Evolutionary conservation across 2,329 filamentous ascomycete species (phyloP).

Genomic region (Aspergillus neoniger): DNA sequence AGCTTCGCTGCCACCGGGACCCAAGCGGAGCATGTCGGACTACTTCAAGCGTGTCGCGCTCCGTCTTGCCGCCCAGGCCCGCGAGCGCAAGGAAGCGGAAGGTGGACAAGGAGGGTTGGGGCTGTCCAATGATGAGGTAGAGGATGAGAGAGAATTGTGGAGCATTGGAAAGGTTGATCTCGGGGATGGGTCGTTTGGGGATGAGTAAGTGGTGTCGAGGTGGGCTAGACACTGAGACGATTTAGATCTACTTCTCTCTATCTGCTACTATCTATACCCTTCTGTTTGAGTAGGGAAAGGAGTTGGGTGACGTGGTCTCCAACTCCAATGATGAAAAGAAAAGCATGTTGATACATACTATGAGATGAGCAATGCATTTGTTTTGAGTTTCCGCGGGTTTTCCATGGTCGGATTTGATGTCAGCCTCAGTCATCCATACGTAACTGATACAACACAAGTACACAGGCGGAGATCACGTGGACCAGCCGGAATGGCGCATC

Average conservation of each 20-base stretch:
- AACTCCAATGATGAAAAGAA: background rate
- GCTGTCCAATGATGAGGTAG: conserved; percentile 83
- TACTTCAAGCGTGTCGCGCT: conserved; percentile 95
- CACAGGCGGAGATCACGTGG: background rate
- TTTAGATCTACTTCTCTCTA: conserved; percentile 20
- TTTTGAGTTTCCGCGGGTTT: background rate
- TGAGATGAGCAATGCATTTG: conserved; percentile 5
- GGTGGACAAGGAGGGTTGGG: conserved; percentile 84
- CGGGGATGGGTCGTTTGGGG: conserved; percentile 55
- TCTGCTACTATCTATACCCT: conserved; percentile 23
- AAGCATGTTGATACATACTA: conserved; percentile 5
- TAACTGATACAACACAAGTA: background rate
- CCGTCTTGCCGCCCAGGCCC: conserved; percentile 79
- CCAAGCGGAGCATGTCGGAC: conserved; percentile 88
- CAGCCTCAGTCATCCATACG: background rate
- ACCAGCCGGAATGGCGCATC: background rate
- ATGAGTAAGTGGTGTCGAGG: conserved; percentile 29
- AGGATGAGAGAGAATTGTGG: conserved; percentile 96
- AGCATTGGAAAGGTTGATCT: conserved; percentile 89
- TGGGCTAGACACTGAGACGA: conserved; percentile 16
- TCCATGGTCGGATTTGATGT: no score
- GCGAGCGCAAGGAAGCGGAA: conserved; percentile 87
- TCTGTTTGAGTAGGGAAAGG: conserved; percentile 9
- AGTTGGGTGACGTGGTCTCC: background rate
- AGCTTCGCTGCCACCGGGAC: conserved; percentile 66